Base-by-base conservation (phyloP, 345 rosid species). In the Erucastrum elatum region DNA sequence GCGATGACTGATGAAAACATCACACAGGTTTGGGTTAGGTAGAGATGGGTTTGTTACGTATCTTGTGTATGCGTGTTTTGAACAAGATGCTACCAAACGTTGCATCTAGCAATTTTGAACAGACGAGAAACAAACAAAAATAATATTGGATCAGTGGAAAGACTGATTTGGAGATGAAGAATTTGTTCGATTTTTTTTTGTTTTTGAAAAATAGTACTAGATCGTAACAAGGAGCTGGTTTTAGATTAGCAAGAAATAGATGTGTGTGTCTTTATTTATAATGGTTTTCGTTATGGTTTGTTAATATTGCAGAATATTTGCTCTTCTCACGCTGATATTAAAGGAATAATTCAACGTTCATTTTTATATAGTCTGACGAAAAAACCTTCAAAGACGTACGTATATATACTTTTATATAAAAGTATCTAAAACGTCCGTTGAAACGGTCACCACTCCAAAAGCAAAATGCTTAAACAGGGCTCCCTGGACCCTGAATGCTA, bases 1-100 rank as follows among this genome's bases (percentile, higher is more conserved):
- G 0, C 97, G 86, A 60, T 94, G 98, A 49, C 86, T 94, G 44
- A 94, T 94, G 87, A 94, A 94, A 3, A 94, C 84, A 12, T 92
- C 95, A 25, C 90, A 88, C 0, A 83, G 59, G 25, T 78, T 77
- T 68, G 49, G 58, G 62, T 13, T 73, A 71, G 53, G 34, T 77
- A 62, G 37, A 46, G 56, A 11, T 71, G 66, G 59, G 30, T 51
- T 79, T 67, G 25, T 29, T 59, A 77, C 66, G 78, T 70, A 66
- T 70, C 66, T 80, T 30, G 68, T 31, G 41, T 61, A 51, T 29
- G 81, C 39, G 66, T 75, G 75, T 44, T 72, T 83, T 31, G 86
- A 83, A 35, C 63, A 35, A 35, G 82, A 33, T 15, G 77, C 37
- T 34, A 81, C 13, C 2, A 58, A 73, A 69, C 86, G 85, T 70